These are phyloP conservation scores for Naegleria lovaniensis DNA, from an alignment of 208 protist species.

Conservation along the genomic window DNA sequence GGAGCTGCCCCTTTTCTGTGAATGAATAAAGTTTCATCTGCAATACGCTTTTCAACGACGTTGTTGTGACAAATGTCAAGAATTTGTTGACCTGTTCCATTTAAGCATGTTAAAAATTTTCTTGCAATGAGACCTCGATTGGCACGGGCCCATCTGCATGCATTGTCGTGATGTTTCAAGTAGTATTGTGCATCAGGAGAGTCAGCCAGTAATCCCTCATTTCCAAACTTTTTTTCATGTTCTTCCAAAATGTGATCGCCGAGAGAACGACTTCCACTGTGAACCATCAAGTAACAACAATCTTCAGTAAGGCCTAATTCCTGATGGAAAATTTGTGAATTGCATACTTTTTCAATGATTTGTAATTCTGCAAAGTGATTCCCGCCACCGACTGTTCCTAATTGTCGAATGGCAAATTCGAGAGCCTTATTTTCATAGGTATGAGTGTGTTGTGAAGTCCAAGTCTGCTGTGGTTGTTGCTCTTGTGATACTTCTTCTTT, in stretches of 20 bases:
- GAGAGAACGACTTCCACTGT: not conserved
- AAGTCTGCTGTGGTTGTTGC: too few relatives aligned
- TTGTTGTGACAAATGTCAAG: constrained; percentile 26
- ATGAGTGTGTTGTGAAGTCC: too few relatives aligned
- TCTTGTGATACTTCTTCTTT: too few relatives aligned
- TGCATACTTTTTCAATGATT: not conserved
- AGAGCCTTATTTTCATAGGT: too few relatives aligned
- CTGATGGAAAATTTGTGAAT: not conserved
- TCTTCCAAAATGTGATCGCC: not conserved
- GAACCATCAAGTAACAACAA: constrained; percentile 16
- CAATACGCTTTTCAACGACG: not conserved
- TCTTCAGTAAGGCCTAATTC: not conserved
- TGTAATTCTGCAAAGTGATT: constrained; percentile 31
- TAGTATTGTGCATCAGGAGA: not conserved
- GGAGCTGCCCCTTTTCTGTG: constrained; percentile 25
- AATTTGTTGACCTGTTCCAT: not conserved
- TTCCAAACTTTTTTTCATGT: not conserved
- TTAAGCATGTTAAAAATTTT: not conserved
- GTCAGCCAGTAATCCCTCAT: not conserved
- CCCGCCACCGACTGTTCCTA: constrained; percentile 18
- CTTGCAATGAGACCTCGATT: not conserved
- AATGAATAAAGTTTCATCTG: not conserved
- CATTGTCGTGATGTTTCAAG: not conserved
- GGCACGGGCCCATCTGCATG: constrained; percentile 4
- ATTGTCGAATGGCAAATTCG: not conserved